phyloP scores from a whole-genome alignment of 345 rosid species.

The Geranium rotundifolium region DNA sequence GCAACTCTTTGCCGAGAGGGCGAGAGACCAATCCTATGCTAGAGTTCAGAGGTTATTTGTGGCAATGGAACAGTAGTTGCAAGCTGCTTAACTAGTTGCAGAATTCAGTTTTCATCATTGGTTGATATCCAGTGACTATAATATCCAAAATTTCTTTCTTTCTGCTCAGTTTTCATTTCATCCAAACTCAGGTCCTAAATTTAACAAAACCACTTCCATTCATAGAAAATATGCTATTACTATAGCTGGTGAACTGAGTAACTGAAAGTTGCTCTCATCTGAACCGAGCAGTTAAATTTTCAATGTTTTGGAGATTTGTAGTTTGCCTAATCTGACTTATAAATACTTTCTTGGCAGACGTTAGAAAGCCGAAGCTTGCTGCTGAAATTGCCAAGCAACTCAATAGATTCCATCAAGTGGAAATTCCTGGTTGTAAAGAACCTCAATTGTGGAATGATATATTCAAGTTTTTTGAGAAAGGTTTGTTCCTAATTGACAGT shows the following conservation, averaged over 20 bases:
- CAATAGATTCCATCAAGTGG: conserved; percentile 63
- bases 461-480: conserved; percentile 73
- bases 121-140: not conserved
- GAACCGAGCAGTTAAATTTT: not conserved
- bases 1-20: not conserved
- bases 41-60: not conserved
- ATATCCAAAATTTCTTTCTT: not conserved
- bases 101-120: not conserved
- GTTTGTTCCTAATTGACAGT: conserved; percentile 18
- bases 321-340: not conserved
- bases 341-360: conserved; percentile 33
- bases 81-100: not conserved
- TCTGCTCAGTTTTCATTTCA: not conserved
- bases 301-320: not conserved
- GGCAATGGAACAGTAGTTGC: not conserved
- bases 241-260: not conserved
- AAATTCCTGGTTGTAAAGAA: conserved; percentile 80
- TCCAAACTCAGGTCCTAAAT: not conserved
- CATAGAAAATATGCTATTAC: not conserved
- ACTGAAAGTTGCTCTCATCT: not conserved
- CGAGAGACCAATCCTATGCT: not conserved
- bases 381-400: conserved; percentile 88
- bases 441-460: conserved; percentile 91
- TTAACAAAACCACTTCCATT: not conserved
- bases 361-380: conserved; percentile 66